Percentiles rank a stretch among this genome's conserved stretches.
phyloP scores from a whole-genome alignment of 2,329 filamentous ascomycete species.

The Colletotrichum navitas region DNA sequence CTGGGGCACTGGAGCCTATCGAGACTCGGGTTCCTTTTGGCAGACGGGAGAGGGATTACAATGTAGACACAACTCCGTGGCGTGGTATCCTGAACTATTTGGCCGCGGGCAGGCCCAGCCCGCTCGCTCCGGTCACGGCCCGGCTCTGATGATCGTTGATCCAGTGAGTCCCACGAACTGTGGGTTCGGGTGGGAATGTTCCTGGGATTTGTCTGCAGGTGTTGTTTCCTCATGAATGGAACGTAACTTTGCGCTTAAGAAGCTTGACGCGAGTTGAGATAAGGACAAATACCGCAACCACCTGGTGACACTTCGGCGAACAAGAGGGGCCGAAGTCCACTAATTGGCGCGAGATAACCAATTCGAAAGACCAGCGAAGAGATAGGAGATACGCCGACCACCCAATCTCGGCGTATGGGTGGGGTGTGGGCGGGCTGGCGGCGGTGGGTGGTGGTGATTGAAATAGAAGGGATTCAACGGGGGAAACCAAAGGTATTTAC shows the following conservation, averaged over 20 bases:
- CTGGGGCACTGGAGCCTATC: too few species aligned
- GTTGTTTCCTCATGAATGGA: conserved; percentile 5
- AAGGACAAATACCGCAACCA: conserved; percentile 37
- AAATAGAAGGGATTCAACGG: not conserved
- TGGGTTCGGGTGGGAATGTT: not conserved
- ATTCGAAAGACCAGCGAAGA: conserved; percentile 24
- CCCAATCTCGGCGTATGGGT: conserved; percentile 30
- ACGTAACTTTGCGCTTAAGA: conserved; percentile 18
- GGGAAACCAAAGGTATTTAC: not conserved
- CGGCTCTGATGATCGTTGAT: not conserved
- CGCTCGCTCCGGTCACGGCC: conserved; percentile 36
- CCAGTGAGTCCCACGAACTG: not conserved
- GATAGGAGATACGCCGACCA: conserved; percentile 6
- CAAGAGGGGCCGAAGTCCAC: conserved; percentile 24
- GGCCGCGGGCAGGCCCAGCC: conserved; percentile 6
- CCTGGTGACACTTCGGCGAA: not conserved
- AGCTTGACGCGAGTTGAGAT: conserved; percentile 28
- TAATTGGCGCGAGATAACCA: conserved; percentile 35
- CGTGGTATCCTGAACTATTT: not conserved
- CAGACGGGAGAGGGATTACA: not conserved
- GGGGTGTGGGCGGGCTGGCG: conserved; percentile 14
- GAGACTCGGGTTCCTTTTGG: not conserved
- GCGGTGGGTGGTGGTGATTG: not conserved
- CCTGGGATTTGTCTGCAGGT: conserved; percentile 2
- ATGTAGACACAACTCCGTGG: not conserved